Conservation (phyloP, 2,329 filamentous ascomycete species). For the Phyllosticta citrichinensis region DNA sequence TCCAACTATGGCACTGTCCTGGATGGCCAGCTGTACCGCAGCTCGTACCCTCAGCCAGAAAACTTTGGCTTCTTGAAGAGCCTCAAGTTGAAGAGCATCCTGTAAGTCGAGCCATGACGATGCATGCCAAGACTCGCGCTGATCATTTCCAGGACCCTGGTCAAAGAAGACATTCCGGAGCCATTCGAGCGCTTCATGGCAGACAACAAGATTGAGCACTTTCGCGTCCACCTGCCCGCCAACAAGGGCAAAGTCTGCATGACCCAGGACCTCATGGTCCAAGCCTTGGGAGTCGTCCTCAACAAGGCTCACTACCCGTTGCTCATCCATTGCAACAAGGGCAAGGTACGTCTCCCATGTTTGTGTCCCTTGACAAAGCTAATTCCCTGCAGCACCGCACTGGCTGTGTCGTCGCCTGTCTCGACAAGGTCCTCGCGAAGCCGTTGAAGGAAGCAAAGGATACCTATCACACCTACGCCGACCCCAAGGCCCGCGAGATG, state of each 20-base stretch:
- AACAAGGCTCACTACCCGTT: conserved; percentile 68
- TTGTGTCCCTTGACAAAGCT: neutral
- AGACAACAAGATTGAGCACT: conserved; percentile 58
- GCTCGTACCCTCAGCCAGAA: conserved; percentile 63
- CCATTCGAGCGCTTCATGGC: conserved; percentile 51
- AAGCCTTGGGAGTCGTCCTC: conserved; percentile 61
- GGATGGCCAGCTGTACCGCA: conserved; percentile 65
- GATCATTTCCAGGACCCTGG: conserved; percentile 36
- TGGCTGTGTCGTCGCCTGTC: conserved; percentile 73
- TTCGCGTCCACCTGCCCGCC: conserved; percentile 69
- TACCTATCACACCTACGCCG: conserved; percentile 61
- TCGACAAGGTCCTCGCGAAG: conserved; percentile 66
- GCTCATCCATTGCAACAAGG: conserved; percentile 87
- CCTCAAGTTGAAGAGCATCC: conserved; percentile 66
- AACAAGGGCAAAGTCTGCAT: conserved; percentile 60
- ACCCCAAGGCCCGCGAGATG: conserved; percentile 38
- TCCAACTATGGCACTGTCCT: conserved; percentile 69
- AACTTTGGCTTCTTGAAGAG: conserved; percentile 61
- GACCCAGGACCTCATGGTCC: conserved; percentile 46
- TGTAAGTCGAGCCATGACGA: conserved; percentile 43
- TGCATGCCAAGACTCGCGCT: conserved; percentile 13
- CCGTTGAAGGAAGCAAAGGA: conserved; percentile 50
- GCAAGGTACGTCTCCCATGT: conserved; percentile 45
- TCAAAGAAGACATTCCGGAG: conserved; percentile 38
- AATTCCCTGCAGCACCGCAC: conserved; percentile 58